Evolutionary conservation across 768 basidiomycete species (phyloP), one percentile per base, ranked within the genome.

Genomic region (Pisolithus marmoratus): DNA sequence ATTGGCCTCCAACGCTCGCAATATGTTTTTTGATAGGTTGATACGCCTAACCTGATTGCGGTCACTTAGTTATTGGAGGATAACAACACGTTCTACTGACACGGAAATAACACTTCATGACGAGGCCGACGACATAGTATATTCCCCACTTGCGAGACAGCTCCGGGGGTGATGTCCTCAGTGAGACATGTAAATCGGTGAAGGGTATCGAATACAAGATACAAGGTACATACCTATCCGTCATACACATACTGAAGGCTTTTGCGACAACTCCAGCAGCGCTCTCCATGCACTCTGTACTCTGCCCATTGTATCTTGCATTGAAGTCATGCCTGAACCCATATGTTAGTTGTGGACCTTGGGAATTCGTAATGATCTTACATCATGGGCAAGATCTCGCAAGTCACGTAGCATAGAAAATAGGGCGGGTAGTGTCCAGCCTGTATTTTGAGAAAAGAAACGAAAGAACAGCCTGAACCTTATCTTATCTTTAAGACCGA

Each of bases 31-130:
- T 19, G 92, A 85, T 15, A 98, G 74, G 1, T 91, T 90, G 66
- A 96, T 94, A 51, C 88, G 80, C 69, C 90, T 90, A 46, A 97
- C 83, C 94, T 95, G 61, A 12, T 2, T 31, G 15, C 3, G 19
- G 29, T 24, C 47, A 48, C 36, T 46, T 22, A 49, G 52, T 38
- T 48, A 49, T 36, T 12, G 37, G 23, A 48, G 49, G 14, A 14
- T 29, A 44, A n/a, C 17, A 12, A 4, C 46, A 29, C 11, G 46
- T 43, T 38, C 31, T 26, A 75, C 86, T 66, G 69, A 83, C 94
- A 59, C 85, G 84, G 77, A 98, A 97, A 72, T 98, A 98, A 45
- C 84, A 88, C 68, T 98, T 98, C 67, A 99, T 72, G 50, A 94
- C 85, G 46, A 95, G 74, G 15, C 87, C 88, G 1, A 94, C 94